Evolutionary conservation across 2,329 filamentous ascomycete genomes (phyloP), one percentile per base, ranked within the genome.

Genomic region (Cercospora beticola): DNA sequence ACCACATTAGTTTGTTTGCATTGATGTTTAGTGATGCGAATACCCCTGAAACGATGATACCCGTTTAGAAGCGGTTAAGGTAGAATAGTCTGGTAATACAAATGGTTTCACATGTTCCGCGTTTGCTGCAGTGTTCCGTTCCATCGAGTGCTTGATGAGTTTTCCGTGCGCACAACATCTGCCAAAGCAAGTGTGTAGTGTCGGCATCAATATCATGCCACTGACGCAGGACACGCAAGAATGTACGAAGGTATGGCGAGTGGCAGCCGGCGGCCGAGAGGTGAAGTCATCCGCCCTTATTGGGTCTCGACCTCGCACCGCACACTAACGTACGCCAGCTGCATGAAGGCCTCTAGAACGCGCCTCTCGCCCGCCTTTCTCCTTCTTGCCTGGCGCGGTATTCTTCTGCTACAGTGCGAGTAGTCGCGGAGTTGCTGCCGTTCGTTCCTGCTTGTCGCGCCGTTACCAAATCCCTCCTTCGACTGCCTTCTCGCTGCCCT

Each of bases 1-100:
- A 69, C 67, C 67, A 69, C 67, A 65, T 58, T 64, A 64, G 62
- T 64, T 64, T 64, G 62, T 58, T 64, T 64, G 62, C 49, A 62
- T 62, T 62, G 59, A 62, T 62, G 59, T 64, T 64, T 57, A 54
- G 54, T 57, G 62, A 64, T 64, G 62, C 62, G 62, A 64, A 64
- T 64, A 64, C 62, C 62, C 64, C 64, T 56, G 57, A 56, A 57
- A 57, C 31, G 65, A 63, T 63, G 65, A 63, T 63, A 66, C 56
- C 59, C 58, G 54, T 67, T 43, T 67, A 58, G 65, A 60, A 63
- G 65, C 36, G 54, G 62, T 64, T 30, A 33, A 67, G 62, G 49
- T 57, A 64, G 52, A 57, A 57, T 33, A 57, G 33, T 56, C 30
- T 64, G 62, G 60, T 56, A 64, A 64, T 64, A 56, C 54, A 58